Conservation (phyloP, 192 early-diverging fungal genomes). For the Phycomyces blakesleeanus region DNA sequence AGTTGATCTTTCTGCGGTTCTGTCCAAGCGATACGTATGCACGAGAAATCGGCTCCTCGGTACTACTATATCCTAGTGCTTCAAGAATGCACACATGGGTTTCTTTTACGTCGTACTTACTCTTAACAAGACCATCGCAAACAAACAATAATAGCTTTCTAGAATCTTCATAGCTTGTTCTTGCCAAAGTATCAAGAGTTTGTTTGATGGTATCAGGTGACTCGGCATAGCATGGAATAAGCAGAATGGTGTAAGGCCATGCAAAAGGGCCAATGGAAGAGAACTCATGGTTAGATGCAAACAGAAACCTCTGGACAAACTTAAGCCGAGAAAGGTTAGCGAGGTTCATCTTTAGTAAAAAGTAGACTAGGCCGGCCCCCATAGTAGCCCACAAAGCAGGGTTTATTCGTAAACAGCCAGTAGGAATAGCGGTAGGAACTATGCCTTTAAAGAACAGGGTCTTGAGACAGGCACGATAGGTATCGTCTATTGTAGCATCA, state of each 20-base stretch:
- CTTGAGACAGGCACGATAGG: conserved; percentile 19
- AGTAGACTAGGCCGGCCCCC: conserved; percentile 19
- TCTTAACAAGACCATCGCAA: conserved; percentile 63
- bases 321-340: conserved; percentile 28
- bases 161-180: conserved; percentile 59
- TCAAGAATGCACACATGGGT: conserved; percentile 64
- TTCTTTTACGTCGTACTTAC: conserved; percentile 51
- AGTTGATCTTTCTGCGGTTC: conserved; percentile 57
- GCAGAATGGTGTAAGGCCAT: conserved; percentile 37
- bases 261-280: neutral
- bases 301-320: conserved; percentile 15
- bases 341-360: conserved; percentile 31
- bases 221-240: conserved; percentile 72
- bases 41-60: conserved; percentile 45
- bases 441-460: conserved; percentile 31
- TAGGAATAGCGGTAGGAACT: conserved; percentile 5
- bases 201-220: conserved; percentile 54
- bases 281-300: conserved; percentile 5
- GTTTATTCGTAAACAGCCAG: conserved; percentile 25
- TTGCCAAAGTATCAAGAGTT: conserved; percentile 63
- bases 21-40: conserved; percentile 50
- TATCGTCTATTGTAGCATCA: neutral
- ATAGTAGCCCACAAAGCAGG: conserved; percentile 29
- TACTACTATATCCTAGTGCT: conserved; percentile 61
- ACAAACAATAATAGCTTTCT: conserved; percentile 65